Evolutionary conservation across 2,329 filamentous ascomycete genomes (phyloP).

Genomic region (Ophiostoma tasmaniense): DNA sequence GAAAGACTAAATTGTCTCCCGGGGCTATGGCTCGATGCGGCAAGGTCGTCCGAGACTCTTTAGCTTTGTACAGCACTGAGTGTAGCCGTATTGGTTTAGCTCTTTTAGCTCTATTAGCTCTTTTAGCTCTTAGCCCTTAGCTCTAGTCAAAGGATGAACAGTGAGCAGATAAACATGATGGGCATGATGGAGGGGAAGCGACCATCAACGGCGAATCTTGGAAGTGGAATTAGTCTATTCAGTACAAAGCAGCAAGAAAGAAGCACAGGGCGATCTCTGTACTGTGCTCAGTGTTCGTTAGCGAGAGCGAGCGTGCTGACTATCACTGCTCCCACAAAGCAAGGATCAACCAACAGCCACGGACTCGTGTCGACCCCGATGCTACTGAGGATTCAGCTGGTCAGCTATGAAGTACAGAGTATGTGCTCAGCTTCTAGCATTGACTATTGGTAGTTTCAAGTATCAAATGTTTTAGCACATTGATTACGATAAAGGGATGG

Average conservation of each 20-base stretch:
- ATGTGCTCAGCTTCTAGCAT: too few species aligned
- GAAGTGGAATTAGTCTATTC: not conserved
- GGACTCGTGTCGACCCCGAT: not conserved
- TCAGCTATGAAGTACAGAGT: too few species aligned
- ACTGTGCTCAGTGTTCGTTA: not conserved
- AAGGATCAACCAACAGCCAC: not conserved
- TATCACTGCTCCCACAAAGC: too few species aligned
- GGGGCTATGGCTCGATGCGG: constrained; percentile 2
- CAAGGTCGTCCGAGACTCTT: not conserved
- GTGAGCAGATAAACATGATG: not conserved
- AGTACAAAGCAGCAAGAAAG: not conserved
- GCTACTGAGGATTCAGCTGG: too few species aligned
- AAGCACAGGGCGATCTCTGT: not conserved
- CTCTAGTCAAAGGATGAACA: not conserved
- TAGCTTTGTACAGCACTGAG: too few species aligned
- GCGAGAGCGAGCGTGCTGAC: not conserved
- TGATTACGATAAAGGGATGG: too few species aligned
- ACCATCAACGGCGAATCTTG: not conserved
- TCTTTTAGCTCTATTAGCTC: too few species aligned
- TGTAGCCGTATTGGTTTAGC: too few species aligned
- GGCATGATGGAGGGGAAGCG: not conserved
- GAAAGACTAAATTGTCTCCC: not conserved
- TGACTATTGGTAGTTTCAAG: too few species aligned
- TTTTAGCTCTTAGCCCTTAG: too few species aligned
- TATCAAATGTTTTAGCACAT: too few species aligned